These are phyloP conservation scores for Ganoderma multipileum DNA, from an alignment of 1,284 basidiomycete species.

Conservation along the genomic window DNA sequence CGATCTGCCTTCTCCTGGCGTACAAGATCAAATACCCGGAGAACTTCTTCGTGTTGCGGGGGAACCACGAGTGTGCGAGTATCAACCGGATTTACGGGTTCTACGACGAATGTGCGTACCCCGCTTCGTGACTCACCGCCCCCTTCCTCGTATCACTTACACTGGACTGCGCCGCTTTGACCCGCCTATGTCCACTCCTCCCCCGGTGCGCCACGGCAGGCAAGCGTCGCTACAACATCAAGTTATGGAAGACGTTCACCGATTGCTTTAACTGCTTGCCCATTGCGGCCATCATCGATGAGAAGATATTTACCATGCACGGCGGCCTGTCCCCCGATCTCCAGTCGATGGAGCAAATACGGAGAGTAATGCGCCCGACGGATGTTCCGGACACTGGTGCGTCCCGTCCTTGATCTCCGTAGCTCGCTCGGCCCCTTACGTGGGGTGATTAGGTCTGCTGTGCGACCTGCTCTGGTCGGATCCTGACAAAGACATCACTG, in stretches of 20 bases:
- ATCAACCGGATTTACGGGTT: conserved; percentile 97
- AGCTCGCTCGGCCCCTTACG: conserved; percentile 5
- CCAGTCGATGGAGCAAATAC: conserved; percentile 99
- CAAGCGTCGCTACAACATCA: conserved; percentile 98
- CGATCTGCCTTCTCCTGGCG: conserved; percentile 89
- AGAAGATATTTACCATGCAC: conserved; percentile 97
- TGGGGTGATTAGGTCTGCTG: conserved; percentile 71
- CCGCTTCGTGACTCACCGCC: conserved; percentile 20
- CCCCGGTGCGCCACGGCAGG: conserved; percentile 52
- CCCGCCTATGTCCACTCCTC: conserved; percentile 11
- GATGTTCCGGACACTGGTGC: conserved; percentile 98
- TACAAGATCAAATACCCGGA: conserved; percentile 99
- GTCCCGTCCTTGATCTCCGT: conserved; percentile 34
- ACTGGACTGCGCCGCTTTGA: background rate
- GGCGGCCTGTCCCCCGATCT: conserved; percentile 94
- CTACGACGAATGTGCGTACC: conserved; percentile 90
- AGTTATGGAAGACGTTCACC: conserved; percentile 97
- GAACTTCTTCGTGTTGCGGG: conserved; percentile 95
- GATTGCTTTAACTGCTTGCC: conserved; percentile 97
- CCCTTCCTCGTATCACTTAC: conserved; percentile 1
- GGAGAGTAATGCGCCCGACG: conserved; percentile 98
- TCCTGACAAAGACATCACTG: conserved; percentile 99
- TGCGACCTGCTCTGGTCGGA: conserved; percentile 99
- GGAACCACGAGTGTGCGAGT: conserved; percentile 95
- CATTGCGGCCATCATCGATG: conserved; percentile 96